Base-by-base conservation (phyloP, 371 early-diverging fungal genomes). In the Mortierella sp. region DNA sequence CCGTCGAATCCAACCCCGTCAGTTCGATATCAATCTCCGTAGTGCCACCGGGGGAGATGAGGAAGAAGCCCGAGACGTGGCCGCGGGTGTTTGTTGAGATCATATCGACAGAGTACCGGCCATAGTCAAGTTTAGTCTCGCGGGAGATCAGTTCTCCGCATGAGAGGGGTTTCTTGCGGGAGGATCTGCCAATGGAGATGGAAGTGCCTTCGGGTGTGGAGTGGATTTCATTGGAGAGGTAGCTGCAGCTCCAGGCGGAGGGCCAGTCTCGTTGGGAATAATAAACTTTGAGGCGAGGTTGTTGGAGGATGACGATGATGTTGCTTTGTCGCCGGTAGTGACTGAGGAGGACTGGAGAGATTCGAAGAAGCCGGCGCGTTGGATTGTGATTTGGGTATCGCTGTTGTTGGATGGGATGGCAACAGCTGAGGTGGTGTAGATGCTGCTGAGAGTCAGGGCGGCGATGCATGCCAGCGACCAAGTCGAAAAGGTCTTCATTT, bases 21-120 rank as follows among this genome's bases (percentile, higher is more conserved):
- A 81, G 64, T 44, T 81, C 82, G 39, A 81, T 37, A 68, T 81
- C 82, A 14, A 81, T 70, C 47, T 81, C 82, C 1, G 73, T 52
- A 9, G 61, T 24, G 13, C 71, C 80, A 13, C 68, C 41, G 1
- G 55, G n/a, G 16, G 68, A 41, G 29, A 77, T 70, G 45, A 81
- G 34, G 66, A 73, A 81, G 66, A 81, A 73, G 55, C 70, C 82
- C 0, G 82, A 77, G 48, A 81, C 74, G 48, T 74, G 77, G 4
- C 82, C 82, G 5, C 34, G 44, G 67, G 66, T 34, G 22, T 41
- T 64, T 39, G 70, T 66, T 0, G 76, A 68, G 63, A 80, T 77
- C 74, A 81, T 81, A 24, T 81, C 77, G 45, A 77, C 69, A 19
- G 82, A 74, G 69, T 81, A 81, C 10, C 37, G 63, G 34, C 82